Evolutionary conservation across 305 asterid genomes (phyloP), one percentile per base, ranked within the genome.

Genomic region (Fraxinus angustifolia): DNA sequence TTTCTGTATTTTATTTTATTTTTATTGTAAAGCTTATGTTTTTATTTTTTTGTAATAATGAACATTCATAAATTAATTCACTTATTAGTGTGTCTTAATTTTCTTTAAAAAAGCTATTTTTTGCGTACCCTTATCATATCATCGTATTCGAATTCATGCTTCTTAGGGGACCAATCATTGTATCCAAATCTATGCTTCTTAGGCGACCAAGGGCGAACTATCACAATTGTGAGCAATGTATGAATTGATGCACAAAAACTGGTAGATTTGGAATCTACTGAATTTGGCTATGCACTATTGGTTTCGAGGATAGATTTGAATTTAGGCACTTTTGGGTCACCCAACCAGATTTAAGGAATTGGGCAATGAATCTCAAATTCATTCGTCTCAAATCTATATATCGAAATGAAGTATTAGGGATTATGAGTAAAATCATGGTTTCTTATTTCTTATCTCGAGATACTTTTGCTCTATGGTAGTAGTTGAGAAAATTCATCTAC

Each of bases 341-440:
- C 79, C 68, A 70, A 23, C 77, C 35, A 40, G 67, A 14, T 73
- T 73, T 74, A 56, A 79, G 77, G 72, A 31, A 33, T 4, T 23
- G 71, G 79, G 72, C 14, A 33, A 14, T 34, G 62, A 75, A 17
- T 75, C 62, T 76, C 12, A 77, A 56, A 71, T 35, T 67, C 40
- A 30, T 3, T 31, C 26, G 76, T 58, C 68, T 19, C 6, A 40
- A 60, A 36, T 56, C 42, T 45, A 45, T 45, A 0, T 30, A 36
- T 35, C 68, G 12, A 58, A 58, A 19, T 56, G 67, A 56, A 56
- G 67, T 17, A 7, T 58, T 21, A 58, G 31, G 23, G 28, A 58
- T 58, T 58, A 58, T 58, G 26, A 58, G 68, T 58, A n/a, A 5
- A 19, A 58, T 58, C 68, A 7, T 58, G 7, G 26, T 17, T 58